Conservation (phyloP, 2,329 filamentous ascomycete genomes). For the Paraconiothyrium brasiliense region DNA sequence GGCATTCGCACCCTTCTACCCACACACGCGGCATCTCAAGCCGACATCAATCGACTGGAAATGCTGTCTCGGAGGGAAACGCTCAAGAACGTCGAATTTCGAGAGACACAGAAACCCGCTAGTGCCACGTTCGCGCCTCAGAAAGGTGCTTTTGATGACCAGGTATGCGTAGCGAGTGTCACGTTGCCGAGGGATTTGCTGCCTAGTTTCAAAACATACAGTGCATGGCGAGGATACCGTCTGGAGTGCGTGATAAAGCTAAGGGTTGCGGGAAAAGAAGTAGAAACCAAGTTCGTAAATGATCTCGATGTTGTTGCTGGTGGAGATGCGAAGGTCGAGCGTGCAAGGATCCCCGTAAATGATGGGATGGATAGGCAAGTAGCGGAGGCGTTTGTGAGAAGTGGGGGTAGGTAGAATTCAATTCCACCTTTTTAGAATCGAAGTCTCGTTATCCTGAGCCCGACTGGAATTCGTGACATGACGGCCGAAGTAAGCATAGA, state of each 20-base stretch:
- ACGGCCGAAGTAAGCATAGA: too few species aligned
- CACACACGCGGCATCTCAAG: not conserved
- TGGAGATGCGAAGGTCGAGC: not conserved
- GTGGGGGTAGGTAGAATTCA: not conserved
- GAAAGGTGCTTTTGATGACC: constrained; percentile 19
- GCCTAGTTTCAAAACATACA: constrained; percentile 29
- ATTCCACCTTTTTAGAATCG: too few species aligned
- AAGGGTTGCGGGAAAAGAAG: constrained; percentile 22
- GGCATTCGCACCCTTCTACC: constrained; percentile 20
- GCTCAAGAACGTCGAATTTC: constrained; percentile 20
- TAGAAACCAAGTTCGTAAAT: constrained; percentile 2
- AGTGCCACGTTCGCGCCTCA: constrained; percentile 19
- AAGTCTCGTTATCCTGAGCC: too few species aligned
- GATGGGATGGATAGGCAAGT: not conserved
- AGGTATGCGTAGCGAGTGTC: constrained; percentile 19
- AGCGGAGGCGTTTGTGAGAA: not conserved
- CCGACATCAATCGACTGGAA: too few species aligned
- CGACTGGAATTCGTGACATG: not conserved
- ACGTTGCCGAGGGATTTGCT: constrained; percentile 14
- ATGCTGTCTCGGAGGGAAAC: constrained; percentile 2
- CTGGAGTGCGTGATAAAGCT: constrained; percentile 19
- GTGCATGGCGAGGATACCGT: constrained; percentile 25
- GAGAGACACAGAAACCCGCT: not conserved
- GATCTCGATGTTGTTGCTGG: constrained; percentile 28
- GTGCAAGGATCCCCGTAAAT: not conserved